Percentiles rank a stretch among this genome's conserved stretches.
Evolutionary conservation across 2,329 filamentous ascomycete species (phyloP).

Genomic region (Atkinsonella hypoxylon): DNA sequence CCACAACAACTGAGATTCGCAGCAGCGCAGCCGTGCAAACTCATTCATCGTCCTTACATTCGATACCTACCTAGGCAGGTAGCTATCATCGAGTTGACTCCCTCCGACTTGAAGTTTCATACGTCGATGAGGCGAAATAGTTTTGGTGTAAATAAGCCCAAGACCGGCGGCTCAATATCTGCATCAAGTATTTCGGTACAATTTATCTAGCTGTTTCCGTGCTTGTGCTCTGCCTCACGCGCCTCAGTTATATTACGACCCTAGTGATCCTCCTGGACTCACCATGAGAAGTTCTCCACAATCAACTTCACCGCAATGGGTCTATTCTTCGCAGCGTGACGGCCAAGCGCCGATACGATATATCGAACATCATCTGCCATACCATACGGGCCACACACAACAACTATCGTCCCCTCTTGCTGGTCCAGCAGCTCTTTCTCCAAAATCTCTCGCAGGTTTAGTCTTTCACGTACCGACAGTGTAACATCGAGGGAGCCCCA

Average conservation of each 20-base stretch:
- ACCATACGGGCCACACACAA: constrained; percentile 13
- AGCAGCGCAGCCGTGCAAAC: no score
- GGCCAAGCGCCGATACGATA: constrained; percentile 7
- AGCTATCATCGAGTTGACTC: no score
- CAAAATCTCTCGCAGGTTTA: constrained; percentile 9
- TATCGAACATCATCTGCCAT: constrained; percentile 14
- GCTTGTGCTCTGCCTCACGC: not conserved
- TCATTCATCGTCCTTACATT: no score
- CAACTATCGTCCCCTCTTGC: constrained; percentile 11
- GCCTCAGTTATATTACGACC: no score
- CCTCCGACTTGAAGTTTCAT: no score
- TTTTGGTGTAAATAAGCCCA: no score
- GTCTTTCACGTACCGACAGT: constrained; percentile 11
- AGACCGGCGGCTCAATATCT: no score
- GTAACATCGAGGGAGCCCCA: constrained; percentile 12
- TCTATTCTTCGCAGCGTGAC: constrained; percentile 2
- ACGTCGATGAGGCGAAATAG: no score
- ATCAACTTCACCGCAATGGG: constrained; percentile 8
- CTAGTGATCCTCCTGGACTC: not conserved
- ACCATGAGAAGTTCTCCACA: constrained; percentile 9
- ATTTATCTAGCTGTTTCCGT: not conserved
- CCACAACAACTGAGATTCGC: no score
- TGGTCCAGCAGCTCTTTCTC: constrained; percentile 8
- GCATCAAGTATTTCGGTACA: not conserved
- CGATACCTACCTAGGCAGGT: no score